A percentile compares a stretch with the other conserved stretches of the same genome.
Evolutionary conservation across 1,284 basidiomycete genomes (phyloP).

Genomic region (Puccinia brachypodii): DNA sequence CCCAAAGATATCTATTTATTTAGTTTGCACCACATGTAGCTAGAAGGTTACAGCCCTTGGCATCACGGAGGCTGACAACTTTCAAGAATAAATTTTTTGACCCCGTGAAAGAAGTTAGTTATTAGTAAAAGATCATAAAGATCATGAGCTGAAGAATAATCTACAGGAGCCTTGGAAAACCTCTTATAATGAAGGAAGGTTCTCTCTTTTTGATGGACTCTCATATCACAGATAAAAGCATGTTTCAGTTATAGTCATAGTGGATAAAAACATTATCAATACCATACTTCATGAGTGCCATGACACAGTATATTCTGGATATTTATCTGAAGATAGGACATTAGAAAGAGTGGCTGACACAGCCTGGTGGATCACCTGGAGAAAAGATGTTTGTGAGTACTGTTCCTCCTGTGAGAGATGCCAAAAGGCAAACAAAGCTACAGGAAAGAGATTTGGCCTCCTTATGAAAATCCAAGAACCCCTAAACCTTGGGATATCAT

Average conservation of each 20-base stretch:
- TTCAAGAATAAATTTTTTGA: too few species aligned
- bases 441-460: neutral
- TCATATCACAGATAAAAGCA: constrained; percentile 5
- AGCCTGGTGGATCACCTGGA: constrained; percentile 14
- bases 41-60: too few species aligned
- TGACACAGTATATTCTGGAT: neutral
- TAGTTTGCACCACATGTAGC: too few species aligned
- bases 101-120: too few species aligned
- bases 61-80: too few species aligned
- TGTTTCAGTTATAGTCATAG: neutral
- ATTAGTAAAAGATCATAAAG: neutral
- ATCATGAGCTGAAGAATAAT: neutral
- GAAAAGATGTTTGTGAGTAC: neutral
- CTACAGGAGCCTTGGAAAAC: neutral
- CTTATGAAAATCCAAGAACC: neutral
- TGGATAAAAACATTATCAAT: neutral
- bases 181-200: neutral
- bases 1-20: too few species aligned
- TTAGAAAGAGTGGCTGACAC: neutral
- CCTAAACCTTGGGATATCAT: neutral
- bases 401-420: neutral
- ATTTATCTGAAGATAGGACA: constrained; percentile 1
- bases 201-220: neutral
- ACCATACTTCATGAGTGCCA: neutral
- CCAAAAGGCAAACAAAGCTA: constrained; percentile 4